Evolutionary conservation across 495 filamentous ascomycete genomes (phyloP), one percentile per base, ranked within the genome.

Genomic region (Halenospora varia): DNA sequence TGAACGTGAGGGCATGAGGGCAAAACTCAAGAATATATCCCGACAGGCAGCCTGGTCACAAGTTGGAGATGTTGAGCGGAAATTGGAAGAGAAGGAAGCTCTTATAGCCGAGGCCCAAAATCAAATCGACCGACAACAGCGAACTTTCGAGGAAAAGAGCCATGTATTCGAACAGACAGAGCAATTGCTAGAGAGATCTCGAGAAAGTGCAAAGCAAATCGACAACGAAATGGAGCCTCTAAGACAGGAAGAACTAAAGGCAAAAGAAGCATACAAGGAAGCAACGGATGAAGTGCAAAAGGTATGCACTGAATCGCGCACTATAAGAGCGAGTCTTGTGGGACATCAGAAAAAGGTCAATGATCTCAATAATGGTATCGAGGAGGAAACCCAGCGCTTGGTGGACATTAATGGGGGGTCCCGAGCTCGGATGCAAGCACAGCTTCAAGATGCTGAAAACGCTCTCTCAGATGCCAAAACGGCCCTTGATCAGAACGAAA

Each of bases 21-120:
- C 59, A 3, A 62, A 63, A 44, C 56, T 62, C 11, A 19, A 53
- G 10, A 48, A 58, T 13, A n/a, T 69, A 15, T 10, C 53, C 2
- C 41, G 56, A 1, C 60, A 70, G 62, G 61, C 65, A 26, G 69
- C 68, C 17, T 77, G 72, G 75, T 67, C 65, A 13, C 71, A 72
- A 58, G 68, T 71, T 4, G 66, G 61, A 48, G 72, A 72, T 23
- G 59, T 69, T 52, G 73, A 81, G 50, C 65, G 65, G 47, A 73
- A 71, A 48, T 62, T 84, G 13, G 66, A 68, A 17, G 71, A 75
- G 25, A 73, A 71, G 25, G 88, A 96, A 53, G 80, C 79, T 10
- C 83, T 88, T n/a, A 79, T 87, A 46, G 75, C 74, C 49, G 83
- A 82, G 53, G 64, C 84, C 0, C 56, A 68, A 47, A 59, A 62